Conservation (phyloP, 2,329 filamentous ascomycete genomes). For the Xylaria sp. region DNA sequence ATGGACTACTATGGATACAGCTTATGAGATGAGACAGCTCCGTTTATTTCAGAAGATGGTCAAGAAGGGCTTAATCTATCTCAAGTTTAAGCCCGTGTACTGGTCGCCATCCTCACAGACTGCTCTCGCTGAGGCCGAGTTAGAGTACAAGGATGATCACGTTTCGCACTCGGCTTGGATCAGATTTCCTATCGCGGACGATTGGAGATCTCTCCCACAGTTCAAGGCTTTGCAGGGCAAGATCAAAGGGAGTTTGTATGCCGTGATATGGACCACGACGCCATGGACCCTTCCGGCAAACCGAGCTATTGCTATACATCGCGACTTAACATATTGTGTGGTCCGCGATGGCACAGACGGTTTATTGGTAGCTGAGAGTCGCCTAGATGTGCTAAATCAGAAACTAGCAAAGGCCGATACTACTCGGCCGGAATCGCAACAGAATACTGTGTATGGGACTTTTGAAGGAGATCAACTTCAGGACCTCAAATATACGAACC, state of each 20-base stretch:
- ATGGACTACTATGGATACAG: conserved; percentile 82
- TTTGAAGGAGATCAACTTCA: conserved; percentile 74
- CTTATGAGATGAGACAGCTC: conserved; percentile 79
- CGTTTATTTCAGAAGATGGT: conserved; percentile 80
- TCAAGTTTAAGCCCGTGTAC: conserved; percentile 84
- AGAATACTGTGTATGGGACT: conserved; percentile 58
- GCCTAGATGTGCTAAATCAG: conserved; percentile 68
- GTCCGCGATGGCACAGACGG: conserved; percentile 67
- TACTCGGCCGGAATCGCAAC: conserved; percentile 18
- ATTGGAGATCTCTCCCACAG: conserved; percentile 50
- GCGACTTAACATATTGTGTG: conserved; percentile 77
- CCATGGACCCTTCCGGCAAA: conserved; percentile 98
- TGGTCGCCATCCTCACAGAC: conserved; percentile 85
- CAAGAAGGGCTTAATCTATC: conserved; percentile 76
- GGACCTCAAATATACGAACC: conserved; percentile 74
- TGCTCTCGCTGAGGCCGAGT: conserved; percentile 83
- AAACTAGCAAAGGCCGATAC: conserved; percentile 55
- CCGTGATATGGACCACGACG: conserved; percentile 98
- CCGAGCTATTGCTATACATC: conserved; percentile 83
- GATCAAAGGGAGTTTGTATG: conserved; percentile 67
- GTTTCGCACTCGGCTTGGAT: conserved; percentile 80
- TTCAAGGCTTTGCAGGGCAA: conserved; percentile 52
- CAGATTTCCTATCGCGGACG: conserved; percentile 73
- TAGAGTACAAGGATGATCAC: conserved; percentile 84
- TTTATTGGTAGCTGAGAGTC: conserved; percentile 76